Evolutionary conservation across 108 stramenopile species (phyloP), one percentile per base, ranked within the genome.

Genomic region (Nitzschia sp.): DNA sequence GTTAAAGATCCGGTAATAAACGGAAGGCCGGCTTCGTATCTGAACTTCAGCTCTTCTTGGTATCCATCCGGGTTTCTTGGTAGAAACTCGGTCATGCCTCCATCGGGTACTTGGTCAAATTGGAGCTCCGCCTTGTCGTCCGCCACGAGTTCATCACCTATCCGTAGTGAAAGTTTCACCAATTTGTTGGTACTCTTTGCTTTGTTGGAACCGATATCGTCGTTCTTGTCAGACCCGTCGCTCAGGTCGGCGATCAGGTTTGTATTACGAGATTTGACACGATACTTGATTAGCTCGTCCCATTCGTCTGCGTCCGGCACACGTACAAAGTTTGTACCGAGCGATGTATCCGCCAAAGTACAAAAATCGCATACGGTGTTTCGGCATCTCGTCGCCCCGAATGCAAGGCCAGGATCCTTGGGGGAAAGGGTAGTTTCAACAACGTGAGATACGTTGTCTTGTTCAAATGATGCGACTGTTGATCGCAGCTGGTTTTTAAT

Each of bases 241-340:
- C 48, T 44, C 17, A 81, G n/a, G 38, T 80, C 83, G 9, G 94
- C 94, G 53, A 91, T 64, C 52, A 90, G 69, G 57, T 78, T 72
- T 22, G 80, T 77, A 15, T 58, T 68, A 34, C 86, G 70, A 13
- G 70, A 70, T 53, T 81, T 76, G 8, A 78, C 55, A 35, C 73
- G 65, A 53, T 84, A 78, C 30, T 75, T 79, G 36, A 89, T 80
- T 3, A 72, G 57, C 57, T 92, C 90, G 35, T 73, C 67, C 94
- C 94, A 95, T 75, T 95, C 90, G 19, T 79, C 57, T 36, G 82
- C 72, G 53, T 78, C 76, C 15, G 91, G 91, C 46, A 91, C 81
- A 28, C 94, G 82, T 30, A 92, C 83, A 30, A 95, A 78, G 29
- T 88, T 86, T 11, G 82, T 68, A 27, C 94, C 89, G 9, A 95